Conservation (phyloP, 2,329 filamentous ascomycete genomes). For the Fusarium tjaetaba region DNA sequence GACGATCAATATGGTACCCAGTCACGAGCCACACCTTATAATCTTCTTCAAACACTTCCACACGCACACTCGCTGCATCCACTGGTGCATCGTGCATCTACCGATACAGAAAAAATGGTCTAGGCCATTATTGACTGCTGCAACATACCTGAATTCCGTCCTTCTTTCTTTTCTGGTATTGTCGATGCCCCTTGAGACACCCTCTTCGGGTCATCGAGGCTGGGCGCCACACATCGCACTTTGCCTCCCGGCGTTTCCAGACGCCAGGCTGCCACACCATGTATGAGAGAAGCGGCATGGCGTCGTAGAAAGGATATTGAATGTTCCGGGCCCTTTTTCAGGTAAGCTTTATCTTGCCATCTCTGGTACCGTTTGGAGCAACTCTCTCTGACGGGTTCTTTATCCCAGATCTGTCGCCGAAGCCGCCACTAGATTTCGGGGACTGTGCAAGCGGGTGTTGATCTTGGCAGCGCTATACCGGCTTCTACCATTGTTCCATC, state of each 20-base stretch:
- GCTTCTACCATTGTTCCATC: slow-evolving; percentile 27
- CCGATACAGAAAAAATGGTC: slow-evolving; percentile 7
- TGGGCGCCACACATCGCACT: slow-evolving; percentile 35
- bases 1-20: neutral
- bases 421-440: slow-evolving; percentile 23
- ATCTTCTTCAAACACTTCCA: neutral
- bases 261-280: slow-evolving; percentile 29
- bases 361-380: slow-evolving; percentile 5
- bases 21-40: neutral
- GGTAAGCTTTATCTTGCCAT: slow-evolving; percentile 8
- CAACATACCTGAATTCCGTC: neutral
- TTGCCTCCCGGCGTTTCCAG: slow-evolving; percentile 35
- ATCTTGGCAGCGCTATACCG: slow-evolving; percentile 9
- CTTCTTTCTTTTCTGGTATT: neutral
- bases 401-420: slow-evolving; percentile 24
- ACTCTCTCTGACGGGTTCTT: slow-evolving; percentile 6
- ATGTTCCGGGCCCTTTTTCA: slow-evolving; percentile 20
- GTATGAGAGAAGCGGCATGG: slow-evolving; percentile 23
- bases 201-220: slow-evolving; percentile 24
- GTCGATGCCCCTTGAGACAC: slow-evolving; percentile 9
- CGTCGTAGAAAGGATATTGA: slow-evolving; percentile 25
- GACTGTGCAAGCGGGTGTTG: slow-evolving; percentile 8
- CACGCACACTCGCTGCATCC: neutral
- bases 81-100: slow-evolving; percentile 2
- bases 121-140: slow-evolving; percentile 11